These are phyloP conservation scores for Carex littledalei DNA, from an alignment of 176 grass and related monocot species.

Conservation along the genomic window DNA sequence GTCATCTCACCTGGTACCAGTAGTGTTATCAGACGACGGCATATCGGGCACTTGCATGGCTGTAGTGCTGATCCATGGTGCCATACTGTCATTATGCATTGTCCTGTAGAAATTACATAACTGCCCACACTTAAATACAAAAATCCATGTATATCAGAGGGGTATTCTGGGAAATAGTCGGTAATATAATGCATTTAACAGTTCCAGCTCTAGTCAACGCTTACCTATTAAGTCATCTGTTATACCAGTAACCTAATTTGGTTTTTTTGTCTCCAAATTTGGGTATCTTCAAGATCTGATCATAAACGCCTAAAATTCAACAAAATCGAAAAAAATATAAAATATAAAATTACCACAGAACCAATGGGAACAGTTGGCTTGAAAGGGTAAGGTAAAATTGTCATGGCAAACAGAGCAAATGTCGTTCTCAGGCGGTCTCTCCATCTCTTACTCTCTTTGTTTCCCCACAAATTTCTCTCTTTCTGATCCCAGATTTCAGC, in stretches of 20 bases:
- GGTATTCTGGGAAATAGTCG: neutral
- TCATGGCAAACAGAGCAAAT: constrained; percentile 88
- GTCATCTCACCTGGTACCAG: constrained; percentile 59
- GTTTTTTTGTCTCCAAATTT: neutral
- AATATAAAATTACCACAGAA: constrained; percentile 61
- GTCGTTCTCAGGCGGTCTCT: constrained; percentile 76
- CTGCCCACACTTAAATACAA: neutral
- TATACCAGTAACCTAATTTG: neutral
- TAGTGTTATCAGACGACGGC: constrained; percentile 68
- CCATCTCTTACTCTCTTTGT: constrained; percentile 5
- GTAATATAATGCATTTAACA: neutral
- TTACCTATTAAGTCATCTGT: neutral
- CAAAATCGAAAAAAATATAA: neutral
- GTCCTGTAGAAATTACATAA: constrained; percentile 43
- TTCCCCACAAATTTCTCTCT: neutral
- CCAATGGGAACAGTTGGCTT: constrained; percentile 98
- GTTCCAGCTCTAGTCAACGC: neutral
- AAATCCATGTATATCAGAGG: neutral
- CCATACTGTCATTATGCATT: constrained; percentile 88
- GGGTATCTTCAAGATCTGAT: neutral
- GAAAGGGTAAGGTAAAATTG: constrained; percentile 62
- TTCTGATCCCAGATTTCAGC: neutral
- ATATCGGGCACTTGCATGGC: constrained; percentile 92
- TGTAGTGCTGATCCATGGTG: constrained; percentile 61
- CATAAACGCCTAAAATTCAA: neutral